Percentiles rank a stretch among this genome's conserved stretches.
Conservation (phyloP, 805 yeast species). For the Candida jianshihensis region DNA sequence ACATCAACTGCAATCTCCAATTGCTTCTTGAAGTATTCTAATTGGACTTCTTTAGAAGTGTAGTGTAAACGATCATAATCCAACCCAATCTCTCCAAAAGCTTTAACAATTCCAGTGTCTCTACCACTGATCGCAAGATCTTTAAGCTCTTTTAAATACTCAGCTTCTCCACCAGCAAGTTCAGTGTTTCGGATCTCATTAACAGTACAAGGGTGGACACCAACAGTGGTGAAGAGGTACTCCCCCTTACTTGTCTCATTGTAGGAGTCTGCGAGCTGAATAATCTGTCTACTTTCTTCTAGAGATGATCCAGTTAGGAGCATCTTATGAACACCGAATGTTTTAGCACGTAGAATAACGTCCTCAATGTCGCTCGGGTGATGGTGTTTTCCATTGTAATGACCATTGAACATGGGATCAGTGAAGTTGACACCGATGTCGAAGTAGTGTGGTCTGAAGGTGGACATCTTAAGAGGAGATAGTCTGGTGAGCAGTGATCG, state of each 20-base stretch:
- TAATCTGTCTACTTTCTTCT: slow-evolving; percentile 55
- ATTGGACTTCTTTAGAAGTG: slow-evolving; percentile 63
- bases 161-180: slow-evolving; percentile 20
- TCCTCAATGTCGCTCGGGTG: slow-evolving; percentile 62
- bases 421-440: slow-evolving; percentile 73
- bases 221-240: slow-evolving; percentile 62
- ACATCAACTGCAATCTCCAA: slow-evolving; percentile 55
- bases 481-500: not conserved
- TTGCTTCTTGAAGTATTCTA: slow-evolving; percentile 62
- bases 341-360: slow-evolving; percentile 61
- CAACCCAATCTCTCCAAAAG: slow-evolving; percentile 93
- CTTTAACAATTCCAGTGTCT: slow-evolving; percentile 49
- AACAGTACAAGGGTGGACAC: slow-evolving; percentile 94
- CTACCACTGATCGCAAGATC: slow-evolving; percentile 42
- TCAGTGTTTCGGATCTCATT: slow-evolving; percentile 36
- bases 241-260: slow-evolving; percentile 18
- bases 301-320: slow-evolving; percentile 81
- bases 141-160: slow-evolving; percentile 43
- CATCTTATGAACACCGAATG: slow-evolving; percentile 58
- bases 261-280: slow-evolving; percentile 42
- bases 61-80: slow-evolving; percentile 88
- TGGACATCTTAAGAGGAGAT: not conserved
- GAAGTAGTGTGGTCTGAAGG: slow-evolving; percentile 13
- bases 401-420: slow-evolving; percentile 82
- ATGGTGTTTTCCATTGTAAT: slow-evolving; percentile 59